Evolutionary conservation across 1,284 basidiomycete genomes (phyloP), one percentile per base, ranked within the genome.

Genomic region (Entoloma clypeatum): DNA sequence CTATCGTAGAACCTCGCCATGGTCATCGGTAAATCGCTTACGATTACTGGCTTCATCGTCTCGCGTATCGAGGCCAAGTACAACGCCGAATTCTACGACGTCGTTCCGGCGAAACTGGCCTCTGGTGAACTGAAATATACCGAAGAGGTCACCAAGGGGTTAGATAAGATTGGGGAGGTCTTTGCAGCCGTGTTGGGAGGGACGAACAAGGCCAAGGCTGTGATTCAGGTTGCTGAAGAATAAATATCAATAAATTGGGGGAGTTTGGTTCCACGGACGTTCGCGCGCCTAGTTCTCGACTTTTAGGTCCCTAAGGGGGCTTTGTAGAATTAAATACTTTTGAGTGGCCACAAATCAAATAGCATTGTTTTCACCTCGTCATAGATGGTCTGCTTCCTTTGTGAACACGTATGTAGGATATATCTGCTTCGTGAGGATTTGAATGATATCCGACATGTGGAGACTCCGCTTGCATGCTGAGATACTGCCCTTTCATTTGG

Each of bases 1-100:
- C 11, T 11, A 7, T 5, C 6, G 13, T 39, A 68, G 64, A 66
- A 64, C 39, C 38, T 68, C 4, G 48, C 59, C 10, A 41, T 59
- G 7, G 53, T 69, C 9, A 48, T 67, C 9, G 45, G 44, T 13
- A 65, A 65, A 59, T 67, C 52, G 5, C 68, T 81, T 39, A 73
- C 62, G 9, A 60, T 87, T 43, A 56, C 71, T 48, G 86, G 86
- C 8, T 82, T 88, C 61, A 65, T 79, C 49, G 71, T 78, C 10
- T 53, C 54, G 32, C 64, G 69, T 38, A 58, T 72, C 10, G 42
- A 57, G 5, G 37, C 47, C 18, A 68, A 71, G 52, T 69, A 71
- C 54, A 39, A 33, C 1, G 56, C 61, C 0, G 62, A 64, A 23
- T 79, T 79, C 59, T 77, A 77, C 55, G 59, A 61, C 6, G 70